phyloP scores from a whole-genome alignment of 2,329 filamentous ascomycete genomes.

The Ophiostoma novo-ulmi region DNA sequence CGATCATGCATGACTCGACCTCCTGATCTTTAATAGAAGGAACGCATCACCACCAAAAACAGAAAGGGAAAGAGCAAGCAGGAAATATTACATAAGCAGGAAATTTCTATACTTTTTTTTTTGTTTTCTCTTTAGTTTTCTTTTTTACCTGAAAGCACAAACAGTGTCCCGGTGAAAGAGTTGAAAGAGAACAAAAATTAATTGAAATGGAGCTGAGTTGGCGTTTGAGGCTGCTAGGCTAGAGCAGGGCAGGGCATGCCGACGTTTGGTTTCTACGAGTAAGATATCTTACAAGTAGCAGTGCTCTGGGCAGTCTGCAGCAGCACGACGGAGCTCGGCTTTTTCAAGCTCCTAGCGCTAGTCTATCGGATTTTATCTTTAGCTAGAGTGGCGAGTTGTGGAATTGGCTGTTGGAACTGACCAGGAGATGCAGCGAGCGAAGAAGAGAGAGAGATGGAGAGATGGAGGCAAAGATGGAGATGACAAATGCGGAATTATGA shows the following conservation, averaged over 20 bases:
- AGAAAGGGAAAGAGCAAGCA: background rate
- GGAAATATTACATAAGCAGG: background rate
- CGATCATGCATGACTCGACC: too few relatives aligned
- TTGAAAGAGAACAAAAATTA: background rate
- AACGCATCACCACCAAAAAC: background rate
- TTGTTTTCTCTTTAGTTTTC: too few relatives aligned
- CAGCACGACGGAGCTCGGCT: slow-evolving; percentile 15
- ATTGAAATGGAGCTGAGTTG: background rate
- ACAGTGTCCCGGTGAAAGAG: too few relatives aligned
- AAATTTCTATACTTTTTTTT: too few relatives aligned
- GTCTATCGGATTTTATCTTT: background rate
- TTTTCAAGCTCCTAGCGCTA: slow-evolving; percentile 13
- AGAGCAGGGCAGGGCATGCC: too few relatives aligned
- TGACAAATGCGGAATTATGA: background rate
- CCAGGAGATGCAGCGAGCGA: background rate
- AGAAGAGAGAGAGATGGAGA: background rate
- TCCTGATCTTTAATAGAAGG: too few relatives aligned
- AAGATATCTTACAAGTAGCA: too few relatives aligned
- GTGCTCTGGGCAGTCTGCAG: background rate
- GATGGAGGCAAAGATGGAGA: background rate
- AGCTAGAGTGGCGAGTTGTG: background rate
- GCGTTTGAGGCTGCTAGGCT: too few relatives aligned
- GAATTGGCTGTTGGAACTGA: background rate
- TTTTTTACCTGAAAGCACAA: too few relatives aligned
- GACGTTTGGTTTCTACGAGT: too few relatives aligned